Conservation (phyloP, 2,329 filamentous ascomycete genomes). For the Endoconidiophora laricicola region DNA sequence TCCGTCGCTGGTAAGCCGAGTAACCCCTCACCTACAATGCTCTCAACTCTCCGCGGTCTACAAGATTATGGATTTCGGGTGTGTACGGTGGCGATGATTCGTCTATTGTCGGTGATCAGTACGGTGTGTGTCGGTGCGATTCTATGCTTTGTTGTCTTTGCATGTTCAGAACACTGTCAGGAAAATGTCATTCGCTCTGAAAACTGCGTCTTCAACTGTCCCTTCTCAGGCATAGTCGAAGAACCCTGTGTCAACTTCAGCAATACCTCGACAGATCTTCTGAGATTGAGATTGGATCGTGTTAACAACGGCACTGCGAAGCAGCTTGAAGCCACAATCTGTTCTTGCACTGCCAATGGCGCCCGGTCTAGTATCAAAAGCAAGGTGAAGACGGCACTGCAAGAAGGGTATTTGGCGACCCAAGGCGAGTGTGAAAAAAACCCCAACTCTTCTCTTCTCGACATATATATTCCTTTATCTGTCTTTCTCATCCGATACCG, state of each 20-base stretch:
- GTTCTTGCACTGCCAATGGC: too few species aligned
- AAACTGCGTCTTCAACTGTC: too few species aligned
- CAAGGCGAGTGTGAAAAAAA: background rate
- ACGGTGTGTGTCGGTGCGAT: background rate
- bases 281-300: too few species aligned
- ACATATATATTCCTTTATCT: too few species aligned
- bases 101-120: background rate
- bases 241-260: too few species aligned
- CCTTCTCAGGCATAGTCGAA: too few species aligned
- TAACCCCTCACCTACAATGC: background rate
- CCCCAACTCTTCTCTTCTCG: background rate
- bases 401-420: background rate
- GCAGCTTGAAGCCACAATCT: too few species aligned
- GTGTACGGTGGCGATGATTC: background rate
- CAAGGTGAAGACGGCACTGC: too few species aligned
- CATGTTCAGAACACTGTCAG: background rate
- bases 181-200: background rate
- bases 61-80: background rate
- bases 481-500: too few species aligned
- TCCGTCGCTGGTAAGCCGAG: slow-evolving; percentile 36
- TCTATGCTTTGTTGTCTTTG: background rate
- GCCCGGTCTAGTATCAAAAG: too few species aligned
- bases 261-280: too few species aligned
- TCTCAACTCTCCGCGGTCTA: background rate
- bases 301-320: too few species aligned